Percentiles rank a stretch among this genome's conserved stretches.
phyloP scores from a whole-genome alignment of 768 basidiomycete genomes.

The Agaricus sinodeliciosus region DNA sequence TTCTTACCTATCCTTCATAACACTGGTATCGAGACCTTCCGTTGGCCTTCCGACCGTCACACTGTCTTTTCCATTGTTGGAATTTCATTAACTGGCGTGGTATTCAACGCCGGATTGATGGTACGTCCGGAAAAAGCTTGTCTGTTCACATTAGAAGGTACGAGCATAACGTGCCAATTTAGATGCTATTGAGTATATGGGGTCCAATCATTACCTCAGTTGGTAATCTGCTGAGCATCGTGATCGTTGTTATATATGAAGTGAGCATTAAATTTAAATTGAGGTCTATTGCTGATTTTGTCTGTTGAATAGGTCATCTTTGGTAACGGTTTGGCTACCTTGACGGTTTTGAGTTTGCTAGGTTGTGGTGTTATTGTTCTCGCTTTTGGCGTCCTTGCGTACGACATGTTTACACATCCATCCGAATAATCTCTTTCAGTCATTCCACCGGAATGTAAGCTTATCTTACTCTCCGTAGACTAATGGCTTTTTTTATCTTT shows the following conservation, averaged over 20 bases:
- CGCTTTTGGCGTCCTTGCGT: slow-evolving; percentile 76
- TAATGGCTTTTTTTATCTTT: background rate
- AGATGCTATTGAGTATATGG: slow-evolving; percentile 82
- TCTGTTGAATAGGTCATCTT: slow-evolving; percentile 37
- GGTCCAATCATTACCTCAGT: slow-evolving; percentile 86
- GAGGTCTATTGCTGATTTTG: background rate
- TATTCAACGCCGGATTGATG: slow-evolving; percentile 87
- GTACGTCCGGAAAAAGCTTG: slow-evolving; percentile 28
- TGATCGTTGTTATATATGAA: slow-evolving; percentile 80
- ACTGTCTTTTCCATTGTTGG: slow-evolving; percentile 51
- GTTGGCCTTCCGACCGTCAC: slow-evolving; percentile 44
- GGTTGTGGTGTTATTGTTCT: slow-evolving; percentile 76
- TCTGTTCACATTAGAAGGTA: background rate
- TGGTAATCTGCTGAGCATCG: slow-evolving; percentile 91
- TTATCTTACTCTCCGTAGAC: background rate
- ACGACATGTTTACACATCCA: slow-evolving; percentile 51
- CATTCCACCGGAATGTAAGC: too few species aligned
- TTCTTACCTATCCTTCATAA: slow-evolving; percentile 72
- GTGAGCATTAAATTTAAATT: slow-evolving; percentile 23
- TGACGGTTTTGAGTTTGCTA: slow-evolving; percentile 66
- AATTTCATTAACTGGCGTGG: slow-evolving; percentile 64
- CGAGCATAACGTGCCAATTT: slow-evolving; percentile 10
- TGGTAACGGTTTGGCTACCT: slow-evolving; percentile 49
- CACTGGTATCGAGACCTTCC: slow-evolving; percentile 57
- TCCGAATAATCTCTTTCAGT: slow-evolving; percentile 12